Base-by-base conservation (phyloP, 305 asterid species). In the Solanum aculeatissimum region DNA sequence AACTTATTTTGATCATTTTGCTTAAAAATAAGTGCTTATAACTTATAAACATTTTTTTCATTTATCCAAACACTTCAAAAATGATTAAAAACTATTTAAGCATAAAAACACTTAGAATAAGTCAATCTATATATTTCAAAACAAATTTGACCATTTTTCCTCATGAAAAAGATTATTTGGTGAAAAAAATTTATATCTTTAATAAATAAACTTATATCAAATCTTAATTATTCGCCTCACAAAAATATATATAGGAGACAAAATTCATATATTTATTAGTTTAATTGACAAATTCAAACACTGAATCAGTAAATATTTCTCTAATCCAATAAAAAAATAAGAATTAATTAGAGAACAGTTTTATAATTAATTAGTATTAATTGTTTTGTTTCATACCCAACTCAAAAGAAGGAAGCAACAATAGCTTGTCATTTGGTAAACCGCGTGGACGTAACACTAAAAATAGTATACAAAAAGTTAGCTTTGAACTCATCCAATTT, bases 401-500 rank as follows among this genome's bases (percentile, higher is more conserved):
- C 79, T 8, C 15, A 25, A 12, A n/a, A 77, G 35, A 79, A 69
- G 13, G 71, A 83, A 57, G 53, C 83, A 77, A 55, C 29, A 51
- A 51, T 51, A 51, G 14, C 82, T 83, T 55, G 54, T 70, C 38
- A 45, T 79, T 57, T 32, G 79, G 85, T 80, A 66, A 79, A 83
- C 86, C 85, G 85, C 86, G 86, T 86, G 69, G 77, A 68, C 60
- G 88, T 68, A 69, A 83, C 55, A 23, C 32, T 69, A 57, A 72
- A 68, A 29, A 53, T 53, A 45, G 82, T 49, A 15, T 10, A 51
- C 18, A 25, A 47, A 27, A 49, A 2, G 82, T 49, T 75, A 16
- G 47, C 45, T 27, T 77, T 29, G 29, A 51, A 51, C 0, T 29
- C 29, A 32, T 77, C 29, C 72, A 29, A 23, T n/a, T n/a, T n/a